Conservation (phyloP, 1,139 yeast species). For the Blastobotrys capitulatus region DNA sequence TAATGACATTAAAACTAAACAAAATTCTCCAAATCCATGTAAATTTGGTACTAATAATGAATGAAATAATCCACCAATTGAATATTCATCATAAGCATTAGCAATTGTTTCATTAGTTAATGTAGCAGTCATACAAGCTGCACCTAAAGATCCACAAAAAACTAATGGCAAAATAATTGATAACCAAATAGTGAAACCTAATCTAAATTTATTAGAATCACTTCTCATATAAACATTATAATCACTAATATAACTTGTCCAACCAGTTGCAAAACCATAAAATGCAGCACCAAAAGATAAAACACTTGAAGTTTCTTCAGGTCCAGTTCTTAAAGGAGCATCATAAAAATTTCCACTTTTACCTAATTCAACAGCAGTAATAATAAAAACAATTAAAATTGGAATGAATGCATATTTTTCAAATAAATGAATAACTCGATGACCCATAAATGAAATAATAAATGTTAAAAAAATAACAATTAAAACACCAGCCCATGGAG, state of each 20-base stretch:
- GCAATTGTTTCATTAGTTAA: slow-evolving; percentile 42
- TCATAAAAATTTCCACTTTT: slow-evolving; percentile 56
- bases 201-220: slow-evolving; percentile 50
- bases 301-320: slow-evolving; percentile 63
- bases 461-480: slow-evolving; percentile 66
- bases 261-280: slow-evolving; percentile 90
- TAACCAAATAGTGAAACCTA: slow-evolving; percentile 56
- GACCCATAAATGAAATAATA: slow-evolving; percentile 79
- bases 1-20: slow-evolving; percentile 74
- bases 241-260: slow-evolving; percentile 92
- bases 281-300: slow-evolving; percentile 80
- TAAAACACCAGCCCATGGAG: slow-evolving; percentile 89
- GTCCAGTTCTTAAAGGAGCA: slow-evolving; percentile 40
- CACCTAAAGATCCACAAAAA: slow-evolving; percentile 76
- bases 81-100: slow-evolving; percentile 46
- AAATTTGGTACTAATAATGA: slow-evolving; percentile 69
- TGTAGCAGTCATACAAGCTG: slow-evolving; percentile 73
- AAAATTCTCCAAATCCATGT: slow-evolving; percentile 85
- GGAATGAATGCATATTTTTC: slow-evolving; percentile 92
- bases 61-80: slow-evolving; percentile 79
- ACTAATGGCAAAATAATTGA: slow-evolving; percentile 67
- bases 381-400: slow-evolving; percentile 62
- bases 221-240: slow-evolving; percentile 81
- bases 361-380: slow-evolving; percentile 71
- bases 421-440: slow-evolving; percentile 70